phyloP scores from a whole-genome alignment of 345 rosid species.

The Rhodamnia rubescens region DNA sequence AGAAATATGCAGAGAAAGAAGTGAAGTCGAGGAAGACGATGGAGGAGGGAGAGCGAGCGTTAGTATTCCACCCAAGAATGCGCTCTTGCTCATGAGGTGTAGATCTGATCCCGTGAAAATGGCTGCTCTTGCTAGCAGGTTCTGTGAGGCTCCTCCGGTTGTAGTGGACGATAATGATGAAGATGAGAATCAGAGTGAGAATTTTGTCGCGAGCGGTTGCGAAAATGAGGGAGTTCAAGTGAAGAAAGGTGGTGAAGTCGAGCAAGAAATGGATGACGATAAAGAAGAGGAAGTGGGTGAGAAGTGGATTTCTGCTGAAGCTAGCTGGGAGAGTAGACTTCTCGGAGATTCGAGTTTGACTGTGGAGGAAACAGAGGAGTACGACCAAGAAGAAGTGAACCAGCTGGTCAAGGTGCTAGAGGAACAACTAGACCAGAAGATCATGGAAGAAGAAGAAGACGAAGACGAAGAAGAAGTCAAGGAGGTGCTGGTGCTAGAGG shows the following conservation, averaged over 20 bases:
- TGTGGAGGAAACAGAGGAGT: conserved; percentile 1
- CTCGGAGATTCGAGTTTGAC: background rate
- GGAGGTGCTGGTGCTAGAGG: background rate
- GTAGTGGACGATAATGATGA: conserved; percentile 5
- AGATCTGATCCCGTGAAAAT: conserved; percentile 94
- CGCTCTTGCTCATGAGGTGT: conserved; percentile 81
- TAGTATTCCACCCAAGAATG: conserved; percentile 80
- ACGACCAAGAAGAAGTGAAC: background rate
- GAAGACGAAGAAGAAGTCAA: background rate
- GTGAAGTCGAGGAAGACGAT: conserved; percentile 12
- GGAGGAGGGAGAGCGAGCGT: conserved; percentile 44
- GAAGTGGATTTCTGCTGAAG: background rate
- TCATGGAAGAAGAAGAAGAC: conserved; percentile 5
- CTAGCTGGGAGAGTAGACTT: background rate
- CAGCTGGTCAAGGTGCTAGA: background rate
- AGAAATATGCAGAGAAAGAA: conserved; percentile 5
- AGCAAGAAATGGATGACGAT: conserved; percentile 11
- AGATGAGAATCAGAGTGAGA: background rate
- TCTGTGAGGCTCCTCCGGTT: conserved; percentile 45
- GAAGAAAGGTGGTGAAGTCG: conserved; percentile 4
- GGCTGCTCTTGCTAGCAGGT: conserved; percentile 74
- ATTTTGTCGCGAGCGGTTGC: background rate
- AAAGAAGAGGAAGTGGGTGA: background rate
- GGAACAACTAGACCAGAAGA: background rate
- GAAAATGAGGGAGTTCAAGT: background rate